Percentiles rank a stretch among this genome's conserved stretches.
phyloP scores from a whole-genome alignment of 2,329 filamentous ascomycete genomes.

The Neonectria punicea region DNA sequence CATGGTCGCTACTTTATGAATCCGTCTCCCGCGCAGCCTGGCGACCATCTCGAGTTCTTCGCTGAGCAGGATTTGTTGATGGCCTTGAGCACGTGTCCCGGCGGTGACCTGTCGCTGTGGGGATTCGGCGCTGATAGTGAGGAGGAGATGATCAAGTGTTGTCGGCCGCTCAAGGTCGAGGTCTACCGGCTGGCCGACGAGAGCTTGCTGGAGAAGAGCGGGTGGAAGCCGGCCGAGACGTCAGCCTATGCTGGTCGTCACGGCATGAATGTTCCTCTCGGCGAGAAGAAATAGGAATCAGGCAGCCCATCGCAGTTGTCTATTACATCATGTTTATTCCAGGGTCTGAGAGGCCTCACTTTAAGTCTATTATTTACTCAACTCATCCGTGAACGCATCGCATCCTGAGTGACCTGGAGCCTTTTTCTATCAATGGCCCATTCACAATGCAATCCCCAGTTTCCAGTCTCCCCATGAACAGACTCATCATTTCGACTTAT shows the following conservation, averaged over 20 bases:
- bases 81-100: slow-evolving; percentile 76
- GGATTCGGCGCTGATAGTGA: slow-evolving; percentile 77
- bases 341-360: neutral
- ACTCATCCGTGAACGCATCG: neutral
- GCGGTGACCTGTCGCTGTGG: slow-evolving; percentile 84
- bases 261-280: slow-evolving; percentile 38
- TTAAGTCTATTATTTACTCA: neutral
- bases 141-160: slow-evolving; percentile 75
- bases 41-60: slow-evolving; percentile 78
- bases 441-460: neutral
- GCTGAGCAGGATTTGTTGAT: slow-evolving; percentile 80
- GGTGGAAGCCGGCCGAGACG: slow-evolving; percentile 70
- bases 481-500: slow-evolving; percentile 35
- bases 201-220: slow-evolving; percentile 58
- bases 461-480: neutral
- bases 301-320: neutral
- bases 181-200: slow-evolving; percentile 72
- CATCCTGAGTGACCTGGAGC: neutral
- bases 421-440: neutral
- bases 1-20: slow-evolving; percentile 82
- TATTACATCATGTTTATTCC: slow-evolving; percentile 1
- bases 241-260: slow-evolving; percentile 63
- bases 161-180: slow-evolving; percentile 78
- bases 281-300: slow-evolving; percentile 29
- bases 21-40: slow-evolving; percentile 64